Conservation (phyloP, 176 grass and related monocot species). For the Microstegium vimineum region DNA sequence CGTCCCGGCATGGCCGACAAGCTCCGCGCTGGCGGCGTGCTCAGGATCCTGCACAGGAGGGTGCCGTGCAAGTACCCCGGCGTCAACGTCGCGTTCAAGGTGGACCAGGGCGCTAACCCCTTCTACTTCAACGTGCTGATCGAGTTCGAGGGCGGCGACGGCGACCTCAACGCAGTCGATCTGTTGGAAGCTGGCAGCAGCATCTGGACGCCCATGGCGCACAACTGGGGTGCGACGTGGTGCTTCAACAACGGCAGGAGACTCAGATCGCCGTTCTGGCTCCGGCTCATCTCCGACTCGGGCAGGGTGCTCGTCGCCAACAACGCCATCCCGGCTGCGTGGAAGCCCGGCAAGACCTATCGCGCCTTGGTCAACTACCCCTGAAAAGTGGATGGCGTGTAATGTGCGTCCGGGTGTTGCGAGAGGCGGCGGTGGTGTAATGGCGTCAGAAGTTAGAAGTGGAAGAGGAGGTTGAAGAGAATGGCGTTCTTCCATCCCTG, state of each 20-base stretch:
- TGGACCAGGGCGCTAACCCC: conserved; percentile 57
- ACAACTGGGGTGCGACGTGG: conserved; percentile 68
- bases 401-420: conserved; percentile 41
- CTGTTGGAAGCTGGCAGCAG: conserved; percentile 44
- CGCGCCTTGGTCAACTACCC: conserved; percentile 55
- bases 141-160: conserved; percentile 76
- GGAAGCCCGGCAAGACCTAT: conserved; percentile 54
- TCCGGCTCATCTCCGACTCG: conserved; percentile 65
- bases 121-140: conserved; percentile 65
- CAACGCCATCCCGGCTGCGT: conserved; percentile 51
- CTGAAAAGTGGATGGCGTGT: neutral
- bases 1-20: conserved; percentile 44
- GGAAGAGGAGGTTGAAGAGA: conserved; percentile 31
- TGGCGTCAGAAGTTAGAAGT: neutral
- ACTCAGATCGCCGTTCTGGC: conserved; percentile 47
- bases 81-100: conserved; percentile 49
- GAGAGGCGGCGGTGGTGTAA: neutral
- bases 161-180: conserved; percentile 52
- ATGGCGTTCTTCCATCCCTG: conserved; percentile 25
- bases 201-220: conserved; percentile 48
- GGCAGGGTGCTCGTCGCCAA: conserved; percentile 46
- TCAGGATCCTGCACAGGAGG: conserved; percentile 57
- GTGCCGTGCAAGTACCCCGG: conserved; percentile 66
- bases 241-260: conserved; percentile 44
- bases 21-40: conserved; percentile 54